A percentile compares a stretch with the other conserved stretches of the same genome.
Evolutionary conservation across 2,329 filamentous ascomycete genomes (phyloP).

Genomic region (Myriosclerotinia duriaeana): DNA sequence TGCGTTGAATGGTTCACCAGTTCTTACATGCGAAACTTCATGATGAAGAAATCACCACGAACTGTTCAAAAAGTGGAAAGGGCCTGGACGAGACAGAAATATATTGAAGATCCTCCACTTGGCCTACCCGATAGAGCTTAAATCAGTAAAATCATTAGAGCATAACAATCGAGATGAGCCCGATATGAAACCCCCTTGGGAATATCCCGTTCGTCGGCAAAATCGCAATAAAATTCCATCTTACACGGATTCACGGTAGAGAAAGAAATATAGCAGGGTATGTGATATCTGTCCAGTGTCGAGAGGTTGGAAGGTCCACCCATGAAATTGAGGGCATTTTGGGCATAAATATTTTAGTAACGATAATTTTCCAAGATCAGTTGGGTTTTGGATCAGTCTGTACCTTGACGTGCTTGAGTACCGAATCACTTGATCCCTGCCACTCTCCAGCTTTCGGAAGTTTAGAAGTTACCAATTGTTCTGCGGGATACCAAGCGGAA

Average conservation of each 20-base stretch:
- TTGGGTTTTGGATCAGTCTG: not conserved
- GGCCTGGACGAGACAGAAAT: not conserved
- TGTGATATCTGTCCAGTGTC: not conserved
- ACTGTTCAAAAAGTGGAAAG: not conserved
- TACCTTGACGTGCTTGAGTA: not conserved
- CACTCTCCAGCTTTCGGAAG: not conserved
- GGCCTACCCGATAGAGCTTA: not conserved
- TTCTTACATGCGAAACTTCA: not conserved
- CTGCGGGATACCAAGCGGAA: not conserved
- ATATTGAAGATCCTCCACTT: not conserved
- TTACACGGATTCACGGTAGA: not conserved
- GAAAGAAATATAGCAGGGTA: not conserved
- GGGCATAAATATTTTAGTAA: not conserved
- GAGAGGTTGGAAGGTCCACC: not conserved
- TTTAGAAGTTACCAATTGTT: not conserved
- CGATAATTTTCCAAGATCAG: not conserved
- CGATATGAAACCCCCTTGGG: not conserved
- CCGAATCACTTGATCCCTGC: slow-evolving; percentile 8
- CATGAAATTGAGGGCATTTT: slow-evolving; percentile 10
- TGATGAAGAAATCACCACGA: not conserved
- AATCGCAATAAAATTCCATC: not conserved
- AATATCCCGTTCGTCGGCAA: not conserved
- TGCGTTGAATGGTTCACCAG: not conserved
- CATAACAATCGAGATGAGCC: too few species aligned
- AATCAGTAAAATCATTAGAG: not conserved